A percentile compares a stretch with the other conserved stretches of the same genome.
These are phyloP conservation scores for Stephania japonica DNA, from an alignment of 164 flowering plant genomes.

Conservation along the genomic window DNA sequence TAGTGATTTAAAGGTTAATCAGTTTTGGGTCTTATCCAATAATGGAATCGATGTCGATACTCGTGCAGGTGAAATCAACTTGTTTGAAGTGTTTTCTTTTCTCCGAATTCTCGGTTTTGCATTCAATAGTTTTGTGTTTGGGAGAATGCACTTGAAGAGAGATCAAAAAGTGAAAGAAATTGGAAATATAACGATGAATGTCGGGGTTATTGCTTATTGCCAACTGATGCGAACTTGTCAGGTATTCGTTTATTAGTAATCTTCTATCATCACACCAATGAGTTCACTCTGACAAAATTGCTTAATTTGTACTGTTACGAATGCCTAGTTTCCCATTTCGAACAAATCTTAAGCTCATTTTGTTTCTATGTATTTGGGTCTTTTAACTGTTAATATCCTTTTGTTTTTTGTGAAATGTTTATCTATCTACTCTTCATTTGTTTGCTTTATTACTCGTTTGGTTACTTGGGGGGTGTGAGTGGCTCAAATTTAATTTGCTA, in stretches of 20 bases:
- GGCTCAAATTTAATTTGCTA: too few relatives aligned
- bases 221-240: constrained; percentile 74
- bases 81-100: constrained; percentile 6
- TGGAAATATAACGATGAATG: constrained; percentile 54
- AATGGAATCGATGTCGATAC: not conserved
- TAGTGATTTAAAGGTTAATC: not conserved
- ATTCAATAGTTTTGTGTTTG: constrained; percentile 13
- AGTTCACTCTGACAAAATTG: too few relatives aligned
- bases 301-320: too few relatives aligned
- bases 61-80: constrained; percentile 24
- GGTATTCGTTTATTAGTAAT: constrained; percentile 27
- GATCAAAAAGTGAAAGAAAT: constrained; percentile 42
- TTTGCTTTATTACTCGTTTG: too few relatives aligned
- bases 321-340: too few relatives aligned
- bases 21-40: not conserved
- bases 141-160: constrained; percentile 64
- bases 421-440: too few relatives aligned
- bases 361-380: too few relatives aligned
- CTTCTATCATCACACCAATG: not conserved
- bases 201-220: constrained; percentile 46
- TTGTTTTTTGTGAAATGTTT: too few relatives aligned
- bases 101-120: not conserved
- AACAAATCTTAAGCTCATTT: too few relatives aligned
- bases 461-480: too few relatives aligned
- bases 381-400: too few relatives aligned